Conservation (phyloP, 306 rosid species). For the Cucumis melo region DNA sequence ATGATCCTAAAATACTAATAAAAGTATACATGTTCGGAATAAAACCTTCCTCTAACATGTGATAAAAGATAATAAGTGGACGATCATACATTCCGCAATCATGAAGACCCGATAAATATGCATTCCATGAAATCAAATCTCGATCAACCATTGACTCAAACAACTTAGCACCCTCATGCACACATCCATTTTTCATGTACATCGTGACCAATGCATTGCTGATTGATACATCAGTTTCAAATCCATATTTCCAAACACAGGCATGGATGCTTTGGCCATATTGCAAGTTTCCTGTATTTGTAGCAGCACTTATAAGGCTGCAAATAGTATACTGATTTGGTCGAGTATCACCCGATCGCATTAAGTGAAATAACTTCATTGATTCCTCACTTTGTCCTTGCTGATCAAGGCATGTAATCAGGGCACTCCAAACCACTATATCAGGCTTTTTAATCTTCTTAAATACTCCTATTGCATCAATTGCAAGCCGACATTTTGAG, state of each 20-base stretch:
- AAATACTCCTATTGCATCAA: slow-evolving; percentile 22
- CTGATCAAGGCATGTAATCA: slow-evolving; percentile 26
- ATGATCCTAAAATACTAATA: slow-evolving; percentile 18
- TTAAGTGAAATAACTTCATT: slow-evolving; percentile 12
- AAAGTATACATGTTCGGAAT: slow-evolving; percentile 21
- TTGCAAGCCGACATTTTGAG: slow-evolving; percentile 19
- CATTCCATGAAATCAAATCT: slow-evolving; percentile 28
- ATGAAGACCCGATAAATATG: slow-evolving; percentile 13
- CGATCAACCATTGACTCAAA: slow-evolving; percentile 18
- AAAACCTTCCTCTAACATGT: slow-evolving; percentile 13
- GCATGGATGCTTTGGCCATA: slow-evolving; percentile 22
- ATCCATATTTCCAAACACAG: slow-evolving; percentile 17
- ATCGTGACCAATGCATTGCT: slow-evolving; percentile 21
- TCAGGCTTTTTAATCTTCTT: slow-evolving; percentile 20
- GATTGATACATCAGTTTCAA: slow-evolving; percentile 12
- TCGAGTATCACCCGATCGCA: slow-evolving; percentile 12
- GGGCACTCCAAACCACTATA: slow-evolving; percentile 28
- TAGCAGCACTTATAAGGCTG: slow-evolving; percentile 20
- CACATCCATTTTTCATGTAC: slow-evolving; percentile 19
- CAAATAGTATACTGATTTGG: slow-evolving; percentile 16
- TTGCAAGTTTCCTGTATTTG: slow-evolving; percentile 8
- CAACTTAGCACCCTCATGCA: slow-evolving; percentile 5
- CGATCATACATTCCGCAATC: slow-evolving; percentile 5
- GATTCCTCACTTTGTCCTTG: slow-evolving; percentile 21
- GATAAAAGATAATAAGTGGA: slow-evolving; percentile 6